Base-by-base conservation (phyloP, 2,329 filamentous ascomycete species). In the Neocatenulostroma microsporum region DNA sequence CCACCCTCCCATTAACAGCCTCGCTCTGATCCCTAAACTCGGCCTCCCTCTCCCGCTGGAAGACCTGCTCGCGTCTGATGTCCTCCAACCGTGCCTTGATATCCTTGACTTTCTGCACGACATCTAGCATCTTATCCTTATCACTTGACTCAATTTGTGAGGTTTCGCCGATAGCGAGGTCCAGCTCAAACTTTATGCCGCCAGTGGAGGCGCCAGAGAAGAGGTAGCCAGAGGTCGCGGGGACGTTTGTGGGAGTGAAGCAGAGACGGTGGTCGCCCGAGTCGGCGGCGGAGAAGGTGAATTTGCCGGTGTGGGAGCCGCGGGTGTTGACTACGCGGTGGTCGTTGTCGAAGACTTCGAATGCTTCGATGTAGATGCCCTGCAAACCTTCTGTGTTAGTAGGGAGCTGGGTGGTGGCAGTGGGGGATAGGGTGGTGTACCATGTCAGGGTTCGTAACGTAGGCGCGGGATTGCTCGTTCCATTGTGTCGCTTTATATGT, bases 1-100 rank as follows among this genome's bases (percentile, higher is more conserved):
- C 79, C 46, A 96, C 89, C 55, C 89, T 82, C 38, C 79, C 71
- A 64, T 98, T 98, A 48, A 89, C 95, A 27, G 77, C 72, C 66
- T 98, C 91, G 53, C 87, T 95, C 65, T 96, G 91, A 66, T 98
- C 91, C 67, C 91, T 78, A 73, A 98, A 98, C 62, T 96, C 88
- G 53, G 87, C 87, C 62, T 98, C 91, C 49, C 91, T 85, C 73
- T 96, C 91, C 84, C 95, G 47, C 64, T 98, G 91, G 69, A 95
- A 96, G 39, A 96, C 78, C 73, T 98, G 91, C 69, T 98, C 91
- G 54, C 88, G 72, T 55, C 85, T 74, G 45, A 98, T 87, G 63
- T 96, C 91, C 57, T 82, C 76, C 61, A 98, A 66, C 43, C 91
- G 74, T 25, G 78, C 76, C 63, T 94, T 95, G 58, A 98, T 67